Conservation (phyloP, 208 protist species). For the Crithidia bombi region DNA sequence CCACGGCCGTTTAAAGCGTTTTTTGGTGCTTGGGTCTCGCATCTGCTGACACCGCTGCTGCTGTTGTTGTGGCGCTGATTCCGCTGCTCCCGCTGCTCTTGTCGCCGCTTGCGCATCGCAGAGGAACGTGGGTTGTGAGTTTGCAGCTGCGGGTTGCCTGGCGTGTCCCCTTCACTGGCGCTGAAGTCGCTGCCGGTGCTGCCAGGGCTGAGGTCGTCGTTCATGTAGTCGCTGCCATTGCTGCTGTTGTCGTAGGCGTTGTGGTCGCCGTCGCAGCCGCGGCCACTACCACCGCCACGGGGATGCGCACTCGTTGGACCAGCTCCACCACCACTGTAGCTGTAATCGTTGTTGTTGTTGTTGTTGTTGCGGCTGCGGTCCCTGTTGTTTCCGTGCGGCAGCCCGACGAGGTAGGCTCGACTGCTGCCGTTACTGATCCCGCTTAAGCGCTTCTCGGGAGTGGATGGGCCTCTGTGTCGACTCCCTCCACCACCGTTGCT, state of each 20-base stretch:
- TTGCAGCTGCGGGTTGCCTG: slow-evolving; percentile 55
- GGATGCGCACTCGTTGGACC: background rate
- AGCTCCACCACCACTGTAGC: background rate
- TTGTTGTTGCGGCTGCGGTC: background rate
- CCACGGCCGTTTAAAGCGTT: slow-evolving; percentile 1
- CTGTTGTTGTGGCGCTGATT: background rate
- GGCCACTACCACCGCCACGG: background rate
- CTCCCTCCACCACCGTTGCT: background rate
- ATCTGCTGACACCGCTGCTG: background rate
- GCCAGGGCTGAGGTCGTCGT: slow-evolving; percentile 3
- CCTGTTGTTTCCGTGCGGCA: background rate
- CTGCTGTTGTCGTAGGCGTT: background rate
- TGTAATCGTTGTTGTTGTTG: background rate
- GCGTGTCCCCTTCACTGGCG: slow-evolving; percentile 27
- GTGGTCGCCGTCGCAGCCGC: background rate
- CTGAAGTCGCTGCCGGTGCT: slow-evolving; percentile 7
- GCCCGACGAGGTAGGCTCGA: background rate
- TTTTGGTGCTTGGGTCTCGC: background rate
- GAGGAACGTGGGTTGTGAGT: slow-evolving; percentile 47
- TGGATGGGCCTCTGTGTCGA: background rate
- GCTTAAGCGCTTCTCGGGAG: slow-evolving; percentile 21
- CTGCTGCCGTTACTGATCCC: slow-evolving; percentile 5
- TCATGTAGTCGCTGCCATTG: slow-evolving; percentile 6
- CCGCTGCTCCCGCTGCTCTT: background rate
- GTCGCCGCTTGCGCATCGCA: slow-evolving; percentile 6